These are phyloP conservation scores for Amphibolis antarctica DNA, from an alignment of 106 monocot species.

Conservation along the genomic window DNA sequence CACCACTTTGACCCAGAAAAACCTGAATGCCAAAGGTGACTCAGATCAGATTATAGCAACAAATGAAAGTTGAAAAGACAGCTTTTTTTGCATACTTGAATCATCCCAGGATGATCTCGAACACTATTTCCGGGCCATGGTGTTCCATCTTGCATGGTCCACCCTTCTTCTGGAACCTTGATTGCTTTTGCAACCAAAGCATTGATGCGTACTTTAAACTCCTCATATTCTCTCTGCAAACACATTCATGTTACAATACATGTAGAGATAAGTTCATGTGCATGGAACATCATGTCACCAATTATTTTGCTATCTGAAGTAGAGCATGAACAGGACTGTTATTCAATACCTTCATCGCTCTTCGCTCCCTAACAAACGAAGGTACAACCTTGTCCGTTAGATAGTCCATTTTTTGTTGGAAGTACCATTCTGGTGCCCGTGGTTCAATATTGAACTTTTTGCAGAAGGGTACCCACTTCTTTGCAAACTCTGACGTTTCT, in stretches of 20 bases:
- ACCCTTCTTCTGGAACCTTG: constrained; percentile 21
- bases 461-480: constrained; percentile 22
- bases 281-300: not conserved
- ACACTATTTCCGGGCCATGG: constrained; percentile 20
- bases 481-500: constrained; percentile 18
- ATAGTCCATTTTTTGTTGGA: constrained; percentile 20
- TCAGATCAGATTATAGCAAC: not conserved
- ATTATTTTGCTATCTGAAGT: too few species aligned
- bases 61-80: not conserved
- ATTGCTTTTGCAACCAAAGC: constrained; percentile 18
- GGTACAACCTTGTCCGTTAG: constrained; percentile 17
- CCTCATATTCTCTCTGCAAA: constrained; percentile 18
- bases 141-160: constrained; percentile 25
- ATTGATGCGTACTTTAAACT: constrained; percentile 21
- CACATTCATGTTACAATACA: not conserved
- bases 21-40: constrained; percentile 3
- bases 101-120: constrained; percentile 19
- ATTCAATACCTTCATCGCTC: constrained; percentile 17
- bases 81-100: constrained; percentile 2
- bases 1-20: constrained; percentile 12
- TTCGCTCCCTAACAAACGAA: constrained; percentile 13
- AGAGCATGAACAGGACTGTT: not conserved
- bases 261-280: not conserved
- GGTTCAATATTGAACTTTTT: constrained; percentile 19
- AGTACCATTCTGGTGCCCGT: constrained; percentile 20